Evolutionary conservation across 2,329 filamentous ascomycete species (phyloP).

Genomic region (Microdochium paspali): DNA sequence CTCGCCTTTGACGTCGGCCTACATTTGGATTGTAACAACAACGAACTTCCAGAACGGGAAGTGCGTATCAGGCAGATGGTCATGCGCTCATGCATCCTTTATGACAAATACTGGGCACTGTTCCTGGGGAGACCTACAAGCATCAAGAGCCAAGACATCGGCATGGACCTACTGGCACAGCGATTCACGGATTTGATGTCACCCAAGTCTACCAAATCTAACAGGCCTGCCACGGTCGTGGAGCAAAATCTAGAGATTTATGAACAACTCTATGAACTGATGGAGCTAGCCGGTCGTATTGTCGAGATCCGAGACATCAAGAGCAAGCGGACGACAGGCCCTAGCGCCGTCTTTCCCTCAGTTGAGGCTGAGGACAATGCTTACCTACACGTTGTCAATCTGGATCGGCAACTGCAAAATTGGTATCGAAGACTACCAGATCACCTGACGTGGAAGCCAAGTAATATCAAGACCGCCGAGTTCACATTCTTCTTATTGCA

Average conservation of each 20-base stretch:
- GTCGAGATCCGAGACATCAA: slow-evolving; percentile 31
- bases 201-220: slow-evolving; percentile 19
- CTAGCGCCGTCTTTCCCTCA: slow-evolving; percentile 17
- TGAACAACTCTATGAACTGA: slow-evolving; percentile 42
- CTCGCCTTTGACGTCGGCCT: slow-evolving; percentile 38
- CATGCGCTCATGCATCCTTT: slow-evolving; percentile 40
- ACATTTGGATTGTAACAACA: slow-evolving; percentile 32
- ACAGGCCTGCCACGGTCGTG: slow-evolving; percentile 16
- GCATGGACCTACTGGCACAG: slow-evolving; percentile 34
- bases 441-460: slow-evolving; percentile 35
- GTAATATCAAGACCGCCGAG: slow-evolving; percentile 37
- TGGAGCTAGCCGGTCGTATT: slow-evolving; percentile 44
- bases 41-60: slow-evolving; percentile 34
- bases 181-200: slow-evolving; percentile 32
- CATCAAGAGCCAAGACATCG: slow-evolving; percentile 42
- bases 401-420: slow-evolving; percentile 43
- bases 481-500: slow-evolving; percentile 45
- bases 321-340: slow-evolving; percentile 18
- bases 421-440: slow-evolving; percentile 44
- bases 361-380: slow-evolving; percentile 31
- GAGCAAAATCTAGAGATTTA: slow-evolving; percentile 30
- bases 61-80: slow-evolving; percentile 38
- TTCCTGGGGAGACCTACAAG: slow-evolving; percentile 42
- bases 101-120: slow-evolving; percentile 46
- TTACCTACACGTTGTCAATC: slow-evolving; percentile 38